Percentiles rank a stretch among this genome's conserved stretches.
Conservation (phyloP, 2,329 filamentous ascomycete species). For the Fusarium fracticaudum region DNA sequence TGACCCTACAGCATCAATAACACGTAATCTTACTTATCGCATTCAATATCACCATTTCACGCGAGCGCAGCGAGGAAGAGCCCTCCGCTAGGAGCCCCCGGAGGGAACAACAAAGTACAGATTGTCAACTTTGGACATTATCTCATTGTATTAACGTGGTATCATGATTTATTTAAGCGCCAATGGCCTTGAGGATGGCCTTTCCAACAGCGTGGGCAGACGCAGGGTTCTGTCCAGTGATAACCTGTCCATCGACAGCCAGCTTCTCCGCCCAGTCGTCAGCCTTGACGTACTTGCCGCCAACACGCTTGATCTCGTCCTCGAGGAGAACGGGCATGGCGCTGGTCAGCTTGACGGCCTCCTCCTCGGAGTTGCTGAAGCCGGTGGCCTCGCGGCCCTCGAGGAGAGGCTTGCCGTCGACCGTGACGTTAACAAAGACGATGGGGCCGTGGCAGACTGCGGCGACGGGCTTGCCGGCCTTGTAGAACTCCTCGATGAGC, state of each 20-base stretch:
- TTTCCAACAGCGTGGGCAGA: conserved; percentile 62
- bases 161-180: conserved; percentile 22
- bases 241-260: conserved; percentile 61
- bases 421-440: conserved; percentile 67
- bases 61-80: background rate
- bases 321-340: conserved; percentile 70
- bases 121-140: background rate
- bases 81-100: background rate
- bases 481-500: conserved; percentile 70
- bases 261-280: conserved; percentile 61
- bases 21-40: accelerated
- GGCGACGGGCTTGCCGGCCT: conserved; percentile 68
- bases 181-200: conserved; percentile 59
- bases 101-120: background rate
- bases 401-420: conserved; percentile 63
- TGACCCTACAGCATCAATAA: accelerated
- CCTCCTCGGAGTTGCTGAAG: conserved; percentile 68
- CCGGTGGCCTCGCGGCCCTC: conserved; percentile 67
- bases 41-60: background rate
- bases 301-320: conserved; percentile 60
- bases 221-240: conserved; percentile 68
- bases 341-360: conserved; percentile 56
- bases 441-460: conserved; percentile 77
- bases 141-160: background rate
- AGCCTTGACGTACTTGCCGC: conserved; percentile 67